phyloP scores from a whole-genome alignment of 192 early-diverging fungal genomes.

The Coemansia umbellata region DNA sequence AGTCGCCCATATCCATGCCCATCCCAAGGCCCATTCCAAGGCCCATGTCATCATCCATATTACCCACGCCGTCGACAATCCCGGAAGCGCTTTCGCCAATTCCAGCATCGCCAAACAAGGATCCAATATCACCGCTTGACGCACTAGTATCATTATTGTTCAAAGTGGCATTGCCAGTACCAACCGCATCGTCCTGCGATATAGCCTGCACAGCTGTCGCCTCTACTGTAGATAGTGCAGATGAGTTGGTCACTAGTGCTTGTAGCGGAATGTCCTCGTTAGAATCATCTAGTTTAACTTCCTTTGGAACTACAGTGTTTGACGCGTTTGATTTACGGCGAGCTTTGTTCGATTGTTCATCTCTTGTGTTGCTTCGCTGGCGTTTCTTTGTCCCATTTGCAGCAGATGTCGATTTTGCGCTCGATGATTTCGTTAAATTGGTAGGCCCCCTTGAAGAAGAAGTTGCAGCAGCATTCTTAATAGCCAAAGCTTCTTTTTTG shows the following conservation, averaged over 20 bases:
- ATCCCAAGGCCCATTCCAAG: slow-evolving; percentile 29
- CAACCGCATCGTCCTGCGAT: neutral
- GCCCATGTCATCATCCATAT: slow-evolving; percentile 34
- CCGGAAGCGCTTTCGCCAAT: slow-evolving; percentile 5
- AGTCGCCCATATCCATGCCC: slow-evolving; percentile 30
- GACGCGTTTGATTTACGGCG: slow-evolving; percentile 26
- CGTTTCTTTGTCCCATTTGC: slow-evolving; percentile 31
- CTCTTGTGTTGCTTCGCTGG: slow-evolving; percentile 37
- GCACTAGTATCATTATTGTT: neutral
- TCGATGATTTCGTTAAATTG: neutral
- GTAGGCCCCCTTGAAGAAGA: neutral
- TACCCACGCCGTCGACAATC: slow-evolving; percentile 5
- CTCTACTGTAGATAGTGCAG: neutral
- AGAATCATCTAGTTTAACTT: slow-evolving; percentile 7
- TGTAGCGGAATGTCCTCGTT: slow-evolving; percentile 29
- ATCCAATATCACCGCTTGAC: slow-evolving; percentile 17
- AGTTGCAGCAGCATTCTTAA: neutral
- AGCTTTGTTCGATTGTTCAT: slow-evolving; percentile 25
- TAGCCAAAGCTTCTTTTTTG: slow-evolving; percentile 6
- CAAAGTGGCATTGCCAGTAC: neutral
- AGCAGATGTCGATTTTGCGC: neutral
- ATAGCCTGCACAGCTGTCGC: neutral
- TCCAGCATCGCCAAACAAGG: slow-evolving; percentile 30
- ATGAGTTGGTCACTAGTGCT: slow-evolving; percentile 3
- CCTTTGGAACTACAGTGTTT: slow-evolving; percentile 4